phyloP scores from a whole-genome alignment of 306 rosid species.

The barrel medic (Medicago truncatula) region DNA sequence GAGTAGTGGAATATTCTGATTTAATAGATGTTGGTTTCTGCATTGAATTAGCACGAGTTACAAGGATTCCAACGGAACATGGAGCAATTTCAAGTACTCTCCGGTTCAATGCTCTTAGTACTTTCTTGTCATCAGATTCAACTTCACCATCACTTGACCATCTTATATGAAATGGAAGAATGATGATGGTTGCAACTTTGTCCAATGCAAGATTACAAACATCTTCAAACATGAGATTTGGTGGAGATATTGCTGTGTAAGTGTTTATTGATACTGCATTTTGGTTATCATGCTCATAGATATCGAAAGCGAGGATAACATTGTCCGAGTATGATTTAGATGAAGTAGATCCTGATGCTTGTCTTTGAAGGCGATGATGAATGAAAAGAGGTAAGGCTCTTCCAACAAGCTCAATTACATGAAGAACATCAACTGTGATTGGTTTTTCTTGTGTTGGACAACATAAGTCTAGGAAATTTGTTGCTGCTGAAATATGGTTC shows the following conservation, averaged over 20 bases:
- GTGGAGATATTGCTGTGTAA: slow-evolving; percentile 62
- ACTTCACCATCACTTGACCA: slow-evolving; percentile 52
- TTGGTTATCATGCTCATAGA: slow-evolving; percentile 40
- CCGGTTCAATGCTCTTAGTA: slow-evolving; percentile 43
- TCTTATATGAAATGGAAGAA: slow-evolving; percentile 63
- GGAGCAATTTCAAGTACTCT: slow-evolving; percentile 58
- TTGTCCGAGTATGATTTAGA: slow-evolving; percentile 53
- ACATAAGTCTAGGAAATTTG: slow-evolving; percentile 46
- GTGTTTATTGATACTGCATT: slow-evolving; percentile 33
- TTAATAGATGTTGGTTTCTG: not conserved
- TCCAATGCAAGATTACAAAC: slow-evolving; percentile 59
- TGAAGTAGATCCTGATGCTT: not conserved
- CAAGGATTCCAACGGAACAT: slow-evolving; percentile 61
- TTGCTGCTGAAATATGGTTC: slow-evolving; percentile 41
- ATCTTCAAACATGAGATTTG: slow-evolving; percentile 57
- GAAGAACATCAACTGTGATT: slow-evolving; percentile 49
- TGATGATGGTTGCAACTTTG: slow-evolving; percentile 48
- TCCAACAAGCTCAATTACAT: slow-evolving; percentile 60
- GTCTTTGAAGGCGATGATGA: slow-evolving; percentile 46
- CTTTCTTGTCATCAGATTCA: not conserved
- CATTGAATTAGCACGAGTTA: slow-evolving; percentile 18
- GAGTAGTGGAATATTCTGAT: not conserved
- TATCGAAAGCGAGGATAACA: slow-evolving; percentile 47
- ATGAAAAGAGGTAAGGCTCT: slow-evolving; percentile 51
- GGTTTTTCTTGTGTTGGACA: slow-evolving; percentile 50